Evolutionary conservation across 495 filamentous ascomycete species (phyloP).

Genomic region (Daldinia grandis): DNA sequence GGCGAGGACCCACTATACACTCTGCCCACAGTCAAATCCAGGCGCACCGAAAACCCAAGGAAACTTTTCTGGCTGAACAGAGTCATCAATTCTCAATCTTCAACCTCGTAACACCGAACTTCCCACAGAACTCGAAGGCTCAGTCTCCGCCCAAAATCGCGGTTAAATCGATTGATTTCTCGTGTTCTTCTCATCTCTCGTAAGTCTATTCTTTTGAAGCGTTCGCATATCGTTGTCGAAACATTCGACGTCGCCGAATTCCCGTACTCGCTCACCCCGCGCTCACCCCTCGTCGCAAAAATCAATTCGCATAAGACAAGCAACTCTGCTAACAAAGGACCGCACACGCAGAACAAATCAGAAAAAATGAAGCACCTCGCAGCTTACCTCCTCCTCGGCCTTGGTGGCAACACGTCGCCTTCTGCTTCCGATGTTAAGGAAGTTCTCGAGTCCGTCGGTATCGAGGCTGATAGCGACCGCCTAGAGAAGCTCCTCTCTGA

Average conservation of each 20-base stretch:
- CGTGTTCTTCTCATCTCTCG: constrained; percentile 56
- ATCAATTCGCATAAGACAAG: constrained; percentile 5
- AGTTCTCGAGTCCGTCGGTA: constrained; percentile 93
- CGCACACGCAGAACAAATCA: constrained; percentile 42
- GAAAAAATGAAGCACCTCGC: constrained; percentile 99
- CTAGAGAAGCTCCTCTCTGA: constrained; percentile 85
- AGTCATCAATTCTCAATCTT: constrained; percentile 25
- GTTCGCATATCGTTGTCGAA: not conserved
- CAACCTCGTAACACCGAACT: constrained; percentile 43
- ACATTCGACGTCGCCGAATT: constrained; percentile 5
- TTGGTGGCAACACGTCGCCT: constrained; percentile 91
- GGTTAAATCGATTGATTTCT: constrained; percentile 68
- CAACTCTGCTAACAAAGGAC: constrained; percentile 14
- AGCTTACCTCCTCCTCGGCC: constrained; percentile 95
- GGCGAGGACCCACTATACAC: constrained; percentile 14
- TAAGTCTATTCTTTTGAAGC: constrained; percentile 23
- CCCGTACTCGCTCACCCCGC: not conserved
- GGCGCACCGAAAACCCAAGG: constrained; percentile 34
- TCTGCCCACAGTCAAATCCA: constrained; percentile 37
- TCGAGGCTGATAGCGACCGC: constrained; percentile 91
- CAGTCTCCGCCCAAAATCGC: constrained; percentile 63
- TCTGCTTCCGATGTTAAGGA: constrained; percentile 87
- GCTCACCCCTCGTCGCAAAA: constrained; percentile 28
- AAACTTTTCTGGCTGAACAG: constrained; percentile 43
- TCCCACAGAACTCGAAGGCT: constrained; percentile 61